These are phyloP conservation scores for Talaromyces sp. DNA, from an alignment of 2,329 filamentous ascomycete genomes.

Conservation along the genomic window DNA sequence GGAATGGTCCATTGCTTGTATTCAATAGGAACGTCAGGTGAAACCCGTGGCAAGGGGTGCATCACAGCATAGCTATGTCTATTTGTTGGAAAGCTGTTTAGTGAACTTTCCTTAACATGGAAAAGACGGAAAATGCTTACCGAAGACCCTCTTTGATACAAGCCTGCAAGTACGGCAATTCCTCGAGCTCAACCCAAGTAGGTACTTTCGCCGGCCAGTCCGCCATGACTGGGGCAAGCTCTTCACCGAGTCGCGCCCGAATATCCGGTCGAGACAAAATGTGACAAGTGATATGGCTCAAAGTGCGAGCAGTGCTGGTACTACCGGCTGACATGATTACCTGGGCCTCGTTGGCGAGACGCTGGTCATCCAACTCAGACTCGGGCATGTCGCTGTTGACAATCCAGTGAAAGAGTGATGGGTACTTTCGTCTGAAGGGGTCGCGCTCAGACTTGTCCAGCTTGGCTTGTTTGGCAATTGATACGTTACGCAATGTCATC, in stretches of 20 bases:
- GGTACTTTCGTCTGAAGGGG: conserved; percentile 6
- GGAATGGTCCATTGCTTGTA: conserved; percentile 27
- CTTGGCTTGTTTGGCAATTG: conserved; percentile 5
- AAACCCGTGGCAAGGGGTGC: conserved; percentile 28
- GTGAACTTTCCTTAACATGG: background rate
- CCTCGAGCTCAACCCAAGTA: conserved; percentile 26
- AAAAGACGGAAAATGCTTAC: background rate
- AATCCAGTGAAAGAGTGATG: conserved; percentile 18
- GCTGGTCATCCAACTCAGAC: conserved; percentile 23
- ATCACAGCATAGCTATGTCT: conserved; percentile 39
- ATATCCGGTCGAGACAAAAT: conserved; percentile 16
- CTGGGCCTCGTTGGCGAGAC: conserved; percentile 28
- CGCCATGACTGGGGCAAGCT: conserved; percentile 26
- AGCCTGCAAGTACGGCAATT: conserved; percentile 29
- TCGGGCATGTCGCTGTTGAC: conserved; percentile 20
- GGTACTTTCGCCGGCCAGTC: conserved; percentile 19
- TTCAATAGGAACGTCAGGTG: conserved; percentile 21
- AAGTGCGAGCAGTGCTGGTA: conserved; percentile 26
- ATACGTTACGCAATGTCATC: conserved; percentile 11
- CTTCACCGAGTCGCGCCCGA: conserved; percentile 19
- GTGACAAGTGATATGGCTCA: conserved; percentile 21
- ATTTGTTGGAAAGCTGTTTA: conserved; percentile 21
- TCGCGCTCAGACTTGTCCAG: conserved; percentile 11
- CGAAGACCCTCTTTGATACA: conserved; percentile 29
- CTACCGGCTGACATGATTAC: conserved; percentile 27